Conservation (phyloP, 176 grass and related monocot species). For the Melocanna baccifera region DNA sequence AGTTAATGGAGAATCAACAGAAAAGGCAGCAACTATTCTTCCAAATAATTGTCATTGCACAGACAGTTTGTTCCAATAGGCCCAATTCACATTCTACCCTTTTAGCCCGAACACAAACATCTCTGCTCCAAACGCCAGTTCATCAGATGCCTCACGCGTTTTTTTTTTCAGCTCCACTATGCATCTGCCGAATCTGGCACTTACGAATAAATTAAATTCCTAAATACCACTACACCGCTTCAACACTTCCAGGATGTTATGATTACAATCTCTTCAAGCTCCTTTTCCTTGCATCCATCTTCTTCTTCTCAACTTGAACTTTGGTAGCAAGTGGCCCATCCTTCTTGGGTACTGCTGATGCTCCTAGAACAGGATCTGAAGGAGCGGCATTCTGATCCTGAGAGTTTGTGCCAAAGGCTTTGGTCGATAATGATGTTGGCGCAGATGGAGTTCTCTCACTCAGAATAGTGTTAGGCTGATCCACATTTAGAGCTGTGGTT, state of each 20-base stretch:
- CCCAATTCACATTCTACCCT: background rate
- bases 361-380: conserved; percentile 30
- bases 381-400: conserved; percentile 61
- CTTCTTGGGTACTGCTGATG: conserved; percentile 48
- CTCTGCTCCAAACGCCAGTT: background rate
- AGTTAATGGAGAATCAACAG: conserved; percentile 9
- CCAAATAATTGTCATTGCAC: conserved; percentile 20
- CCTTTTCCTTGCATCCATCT: conserved; percentile 87
- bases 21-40: conserved; percentile 18
- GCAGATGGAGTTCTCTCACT: conserved; percentile 37
- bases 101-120: background rate
- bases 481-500: conserved; percentile 63
- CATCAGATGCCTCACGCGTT: conserved; percentile 10
- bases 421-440: conserved; percentile 35
- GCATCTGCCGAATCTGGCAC: conserved; percentile 14
- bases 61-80: background rate
- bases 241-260: background rate
- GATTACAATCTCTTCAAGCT: conserved; percentile 80
- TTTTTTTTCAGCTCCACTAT: background rate
- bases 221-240: background rate
- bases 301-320: conserved; percentile 71
- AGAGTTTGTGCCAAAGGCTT: conserved; percentile 40
- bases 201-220: background rate
- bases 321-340: conserved; percentile 32
- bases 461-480: conserved; percentile 39